Evolutionary conservation across 495 filamentous ascomycete genomes (phyloP).

Genomic region (Chaetomidium leptoderma): DNA sequence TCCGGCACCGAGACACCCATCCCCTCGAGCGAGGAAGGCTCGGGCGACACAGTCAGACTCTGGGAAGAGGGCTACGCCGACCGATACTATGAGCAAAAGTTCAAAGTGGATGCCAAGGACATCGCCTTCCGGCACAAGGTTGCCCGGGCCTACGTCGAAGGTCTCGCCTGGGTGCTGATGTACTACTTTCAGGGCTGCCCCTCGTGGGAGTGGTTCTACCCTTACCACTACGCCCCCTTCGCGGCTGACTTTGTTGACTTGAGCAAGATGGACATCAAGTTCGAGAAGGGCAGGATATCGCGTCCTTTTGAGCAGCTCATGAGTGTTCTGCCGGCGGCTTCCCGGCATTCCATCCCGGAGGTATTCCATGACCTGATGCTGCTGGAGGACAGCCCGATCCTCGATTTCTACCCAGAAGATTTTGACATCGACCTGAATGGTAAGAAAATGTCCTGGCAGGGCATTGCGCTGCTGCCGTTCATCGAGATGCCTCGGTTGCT

Average conservation of each 20-base stretch:
- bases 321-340: slow-evolving; percentile 92
- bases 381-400: slow-evolving; percentile 78
- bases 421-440: slow-evolving; percentile 93
- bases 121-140: slow-evolving; percentile 86
- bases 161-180: slow-evolving; percentile 92
- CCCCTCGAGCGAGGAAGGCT: slow-evolving; percentile 53
- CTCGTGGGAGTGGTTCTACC: slow-evolving; percentile 98
- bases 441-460: slow-evolving; percentile 98
- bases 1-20: slow-evolving; percentile 41
- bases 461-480: slow-evolving; percentile 88
- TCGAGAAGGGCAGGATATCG: slow-evolving; percentile 83
- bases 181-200: slow-evolving; percentile 99
- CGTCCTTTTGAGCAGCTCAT: slow-evolving; percentile 96
- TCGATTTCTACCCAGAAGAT: slow-evolving; percentile 95
- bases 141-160: slow-evolving; percentile 89
- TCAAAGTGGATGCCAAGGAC: slow-evolving; percentile 76
- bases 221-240: slow-evolving; percentile 97
- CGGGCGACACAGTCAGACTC: slow-evolving; percentile 76
- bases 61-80: slow-evolving; percentile 96
- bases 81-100: slow-evolving; percentile 97
- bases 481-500: slow-evolving; percentile 89
- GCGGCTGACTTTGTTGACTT: slow-evolving; percentile 91
- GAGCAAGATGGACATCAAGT: slow-evolving; percentile 68
- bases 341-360: slow-evolving; percentile 82
- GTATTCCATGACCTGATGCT: slow-evolving; percentile 88